Conservation (phyloP, 176 grass and related monocot species). For the Aegilops sharonensis region DNA sequence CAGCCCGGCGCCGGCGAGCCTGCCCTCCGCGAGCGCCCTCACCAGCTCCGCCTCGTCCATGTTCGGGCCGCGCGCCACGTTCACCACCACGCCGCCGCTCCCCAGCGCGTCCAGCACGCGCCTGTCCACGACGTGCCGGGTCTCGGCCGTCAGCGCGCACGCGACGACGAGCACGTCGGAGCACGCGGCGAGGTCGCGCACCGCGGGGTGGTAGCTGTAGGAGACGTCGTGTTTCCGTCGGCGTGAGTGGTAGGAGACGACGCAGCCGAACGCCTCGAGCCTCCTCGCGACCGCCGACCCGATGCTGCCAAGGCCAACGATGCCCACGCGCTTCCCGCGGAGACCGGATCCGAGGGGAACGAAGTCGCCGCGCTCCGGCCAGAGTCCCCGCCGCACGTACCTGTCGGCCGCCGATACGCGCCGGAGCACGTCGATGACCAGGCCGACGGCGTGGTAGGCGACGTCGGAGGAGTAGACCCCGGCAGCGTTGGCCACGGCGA, state of each 20-base stretch:
- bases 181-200: constrained; percentile 11
- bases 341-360: constrained; percentile 33
- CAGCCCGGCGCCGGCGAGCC: constrained; percentile 36
- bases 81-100: constrained; percentile 34
- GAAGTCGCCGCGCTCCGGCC: constrained; percentile 7
- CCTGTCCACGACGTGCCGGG: constrained; percentile 36
- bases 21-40: constrained; percentile 20
- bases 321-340: constrained; percentile 37
- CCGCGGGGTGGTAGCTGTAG: constrained; percentile 26
- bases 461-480: constrained; percentile 27
- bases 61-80: constrained; percentile 39
- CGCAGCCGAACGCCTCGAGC: constrained; percentile 36
- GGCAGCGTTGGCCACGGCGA: constrained; percentile 40
- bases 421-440: constrained; percentile 36
- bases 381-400: constrained; percentile 29
- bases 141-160: constrained; percentile 41
- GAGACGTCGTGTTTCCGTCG: background rate
- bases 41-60: constrained; percentile 48
- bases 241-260: constrained; percentile 33
- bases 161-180: constrained; percentile 37
- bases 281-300: constrained; percentile 32
- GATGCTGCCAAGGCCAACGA: constrained; percentile 45
- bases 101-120: constrained; percentile 39
- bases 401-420: constrained; percentile 24
- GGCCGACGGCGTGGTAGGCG: constrained; percentile 40